A percentile compares a stretch with the other conserved stretches of the same genome.
phyloP scores from a whole-genome alignment of 2,329 filamentous ascomycete genomes.

The Neophaeococcomyces mojaviensis region DNA sequence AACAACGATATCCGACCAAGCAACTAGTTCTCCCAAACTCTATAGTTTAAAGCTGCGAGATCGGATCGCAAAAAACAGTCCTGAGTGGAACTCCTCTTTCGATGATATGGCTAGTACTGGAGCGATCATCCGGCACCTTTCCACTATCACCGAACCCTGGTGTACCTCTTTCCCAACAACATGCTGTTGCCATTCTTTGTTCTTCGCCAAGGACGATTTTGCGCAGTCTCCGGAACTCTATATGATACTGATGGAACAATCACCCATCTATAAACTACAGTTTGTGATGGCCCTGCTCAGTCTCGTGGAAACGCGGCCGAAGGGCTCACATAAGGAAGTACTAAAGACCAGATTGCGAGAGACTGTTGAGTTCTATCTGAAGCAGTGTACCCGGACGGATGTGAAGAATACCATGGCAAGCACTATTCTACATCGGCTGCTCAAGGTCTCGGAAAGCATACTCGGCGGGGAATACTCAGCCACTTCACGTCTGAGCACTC shows the following conservation, averaged over 20 bases:
- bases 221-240: not conserved
- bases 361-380: not conserved
- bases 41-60: not conserved
- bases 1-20: not conserved
- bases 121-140: not conserved
- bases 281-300: not conserved
- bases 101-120: too few species aligned
- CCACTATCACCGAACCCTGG: conserved; percentile 1
- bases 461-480: too few species aligned
- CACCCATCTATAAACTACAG: not conserved
- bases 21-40: not conserved
- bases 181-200: conserved; percentile 3
- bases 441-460: too few species aligned
- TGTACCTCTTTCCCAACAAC: not conserved
- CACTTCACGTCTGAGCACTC: too few species aligned
- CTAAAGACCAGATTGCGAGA: not conserved
- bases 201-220: not conserved
- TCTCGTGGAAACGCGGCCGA: not conserved
- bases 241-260: not conserved
- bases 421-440: too few species aligned
- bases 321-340: not conserved
- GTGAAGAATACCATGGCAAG: too few species aligned
- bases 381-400: not conserved
- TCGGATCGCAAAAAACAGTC: too few species aligned
- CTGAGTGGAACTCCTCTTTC: too few species aligned